Evolutionary conservation across 768 basidiomycete species (phyloP).

Genomic region (Suillus subalutaceus): DNA sequence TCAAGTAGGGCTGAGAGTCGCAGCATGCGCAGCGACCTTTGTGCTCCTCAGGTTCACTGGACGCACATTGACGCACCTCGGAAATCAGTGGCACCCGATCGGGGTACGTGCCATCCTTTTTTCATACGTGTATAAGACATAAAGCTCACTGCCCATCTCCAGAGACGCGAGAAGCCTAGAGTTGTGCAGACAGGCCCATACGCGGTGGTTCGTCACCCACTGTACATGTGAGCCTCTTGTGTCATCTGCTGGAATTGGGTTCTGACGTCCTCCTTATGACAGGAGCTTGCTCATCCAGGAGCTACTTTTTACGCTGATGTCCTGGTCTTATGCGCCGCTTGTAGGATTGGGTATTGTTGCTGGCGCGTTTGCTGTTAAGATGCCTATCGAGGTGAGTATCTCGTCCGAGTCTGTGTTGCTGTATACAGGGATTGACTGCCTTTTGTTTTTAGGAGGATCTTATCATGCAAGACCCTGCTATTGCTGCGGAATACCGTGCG

Average conservation of each 20-base stretch:
- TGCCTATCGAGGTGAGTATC: conserved; percentile 35
- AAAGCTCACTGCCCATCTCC: conserved; percentile 2
- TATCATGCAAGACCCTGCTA: conserved; percentile 28
- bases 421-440: background rate
- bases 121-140: background rate
- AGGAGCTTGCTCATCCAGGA: background rate
- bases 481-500: conserved; percentile 30
- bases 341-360: conserved; percentile 25
- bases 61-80: conserved; percentile 22
- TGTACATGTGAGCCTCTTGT: conserved; percentile 31
- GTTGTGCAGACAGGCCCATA: conserved; percentile 37
- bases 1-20: conserved; percentile 27
- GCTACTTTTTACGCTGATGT: background rate
- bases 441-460: conserved; percentile 28
- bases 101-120: conserved; percentile 24
- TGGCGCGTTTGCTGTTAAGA: conserved; percentile 33
- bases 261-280: background rate
- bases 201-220: conserved; percentile 39
- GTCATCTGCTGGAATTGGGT: background rate
- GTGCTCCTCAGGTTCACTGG: conserved; percentile 19
- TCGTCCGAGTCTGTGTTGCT: background rate
- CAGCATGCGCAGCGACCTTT: conserved; percentile 30
- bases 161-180: conserved; percentile 34
- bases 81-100: conserved; percentile 35
- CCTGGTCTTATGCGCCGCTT: conserved; percentile 41